Base-by-base conservation (phyloP, 164 flowering plant genomes). In the Taxillus chinensis region DNA sequence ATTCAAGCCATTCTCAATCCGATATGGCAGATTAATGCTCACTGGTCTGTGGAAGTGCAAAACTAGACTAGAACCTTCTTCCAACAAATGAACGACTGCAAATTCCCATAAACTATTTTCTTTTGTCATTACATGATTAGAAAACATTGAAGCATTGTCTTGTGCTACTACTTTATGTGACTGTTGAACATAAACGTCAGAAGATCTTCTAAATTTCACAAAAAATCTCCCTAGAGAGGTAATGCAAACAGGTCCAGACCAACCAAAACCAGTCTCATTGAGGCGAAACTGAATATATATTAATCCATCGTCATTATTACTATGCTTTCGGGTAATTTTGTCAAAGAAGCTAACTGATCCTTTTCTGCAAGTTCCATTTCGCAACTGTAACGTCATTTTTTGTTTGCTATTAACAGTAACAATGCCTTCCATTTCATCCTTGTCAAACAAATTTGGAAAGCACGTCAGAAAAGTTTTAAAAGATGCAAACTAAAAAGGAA, bases 231-330 rank as follows among this genome's bases (percentile, higher is more conserved):
- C 99, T 12, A 93, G 72, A 41, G 97, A 90, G 68, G 88, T 80
- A 68, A 90, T 76, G 66, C 97, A 90, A 17, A 93, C 76, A 61
- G 99, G 99, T 41, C 97, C 99, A 58, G 97, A 93, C 97, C 96
- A 90, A 57, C 75, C 71, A 48, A 76, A 71, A 45, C 77, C 79
- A 63, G 74, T 41, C 41, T 76, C 74, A 67, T 77, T 73, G 61
- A 77, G 73, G 38, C 73, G 75, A 73, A 93, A 88, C 63, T 85
- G 96, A 58, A 90, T 69, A 64, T 66, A 79, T 52, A 72, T 65
- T 16, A 73, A 64, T 13, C 80, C 72, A 63, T 80, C 90, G 64
- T 83, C 87, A 53, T 61, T 70, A 59, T 64, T 55, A 74, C 78
- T 75, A 66, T 90, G 99, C 67, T 84, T 89, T 67, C 72, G 75